Percentiles rank a stretch among this genome's conserved stretches.
Conservation (phyloP, 2,329 filamentous ascomycete genomes). For the Verticillium nonalfalfae region DNA sequence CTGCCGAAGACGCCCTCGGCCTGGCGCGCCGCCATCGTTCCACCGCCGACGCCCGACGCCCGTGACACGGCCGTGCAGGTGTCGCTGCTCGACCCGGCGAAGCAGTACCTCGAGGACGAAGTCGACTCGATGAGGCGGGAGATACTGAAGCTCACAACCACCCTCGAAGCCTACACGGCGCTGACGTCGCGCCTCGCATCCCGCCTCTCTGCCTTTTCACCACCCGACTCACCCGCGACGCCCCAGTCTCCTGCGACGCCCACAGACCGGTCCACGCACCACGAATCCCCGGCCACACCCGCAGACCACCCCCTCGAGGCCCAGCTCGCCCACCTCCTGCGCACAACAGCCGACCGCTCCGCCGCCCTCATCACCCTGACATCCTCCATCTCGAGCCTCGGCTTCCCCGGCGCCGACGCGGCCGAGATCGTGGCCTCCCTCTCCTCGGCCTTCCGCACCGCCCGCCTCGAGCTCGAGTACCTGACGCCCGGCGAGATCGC, state of each 20-base stretch:
- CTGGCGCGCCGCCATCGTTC: conserved; percentile 12
- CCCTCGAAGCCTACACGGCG: conserved; percentile 39
- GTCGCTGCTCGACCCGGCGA: conserved; percentile 31
- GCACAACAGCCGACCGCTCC: conserved; percentile 40
- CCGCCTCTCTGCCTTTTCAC: conserved; percentile 25
- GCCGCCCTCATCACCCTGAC: conserved; percentile 38
- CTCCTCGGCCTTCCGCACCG: conserved; percentile 43
- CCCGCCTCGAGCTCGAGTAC: conserved; percentile 56
- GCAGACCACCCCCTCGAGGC: conserved; percentile 29
- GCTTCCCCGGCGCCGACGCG: conserved; percentile 42
- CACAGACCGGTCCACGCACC: neutral
- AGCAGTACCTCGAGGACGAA: conserved; percentile 36
- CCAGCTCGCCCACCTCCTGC: conserved; percentile 35
- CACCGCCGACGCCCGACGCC: conserved; percentile 14
- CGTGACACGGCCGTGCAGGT: conserved; percentile 34
- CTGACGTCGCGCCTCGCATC: conserved; percentile 29
- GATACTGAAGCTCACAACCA: conserved; percentile 37
- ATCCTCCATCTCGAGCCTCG: conserved; percentile 37
- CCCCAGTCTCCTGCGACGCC: conserved; percentile 6
- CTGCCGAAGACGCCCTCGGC: conserved; percentile 8
- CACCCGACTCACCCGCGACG: too few relatives aligned
- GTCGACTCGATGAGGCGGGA: conserved; percentile 42
- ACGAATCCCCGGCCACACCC: neutral
- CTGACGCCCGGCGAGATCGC: conserved; percentile 52
- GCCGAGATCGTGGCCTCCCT: conserved; percentile 43